Evolutionary conservation across 1,139 yeast genomes (phyloP).

Genomic region (Taphrina pruni): DNA sequence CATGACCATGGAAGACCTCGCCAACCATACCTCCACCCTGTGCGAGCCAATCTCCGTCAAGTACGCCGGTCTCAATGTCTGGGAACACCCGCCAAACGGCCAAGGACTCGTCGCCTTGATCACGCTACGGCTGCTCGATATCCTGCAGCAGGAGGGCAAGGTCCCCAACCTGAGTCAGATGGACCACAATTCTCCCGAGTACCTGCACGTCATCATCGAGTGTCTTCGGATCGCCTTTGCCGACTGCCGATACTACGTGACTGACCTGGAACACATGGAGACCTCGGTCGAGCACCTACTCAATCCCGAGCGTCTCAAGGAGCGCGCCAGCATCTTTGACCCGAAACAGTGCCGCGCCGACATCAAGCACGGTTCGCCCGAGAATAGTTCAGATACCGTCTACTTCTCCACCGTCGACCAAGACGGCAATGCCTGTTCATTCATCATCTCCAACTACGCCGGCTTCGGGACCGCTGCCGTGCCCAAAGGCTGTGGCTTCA

Average conservation of each 20-base stretch:
- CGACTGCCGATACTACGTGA: conserved; percentile 76
- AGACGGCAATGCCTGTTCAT: conserved; percentile 81
- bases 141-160: conserved; percentile 58
- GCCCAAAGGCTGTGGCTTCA: conserved; percentile 71
- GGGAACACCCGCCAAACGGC: conserved; percentile 86
- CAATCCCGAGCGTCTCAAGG: conserved; percentile 56
- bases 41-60: conserved; percentile 66
- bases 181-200: conserved; percentile 72
- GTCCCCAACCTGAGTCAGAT: conserved; percentile 57
- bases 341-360: conserved; percentile 55
- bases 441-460: conserved; percentile 75
- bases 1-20: conserved; percentile 63
- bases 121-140: conserved; percentile 69
- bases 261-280: conserved; percentile 57
- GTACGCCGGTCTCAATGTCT: conserved; percentile 56
- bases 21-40: conserved; percentile 62
- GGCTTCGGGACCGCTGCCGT: conserved; percentile 76
- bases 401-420: conserved; percentile 72
- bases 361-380: conserved; percentile 64
- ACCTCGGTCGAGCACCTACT: conserved; percentile 49
- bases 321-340: conserved; percentile 60
- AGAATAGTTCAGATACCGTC: conserved; percentile 75
- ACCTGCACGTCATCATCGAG: conserved; percentile 72
- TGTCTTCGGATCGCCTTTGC: conserved; percentile 73
- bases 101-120: conserved; percentile 76